Evolutionary conservation across 495 filamentous ascomycete genomes (phyloP).

Genomic region (Xylaria sp.): DNA sequence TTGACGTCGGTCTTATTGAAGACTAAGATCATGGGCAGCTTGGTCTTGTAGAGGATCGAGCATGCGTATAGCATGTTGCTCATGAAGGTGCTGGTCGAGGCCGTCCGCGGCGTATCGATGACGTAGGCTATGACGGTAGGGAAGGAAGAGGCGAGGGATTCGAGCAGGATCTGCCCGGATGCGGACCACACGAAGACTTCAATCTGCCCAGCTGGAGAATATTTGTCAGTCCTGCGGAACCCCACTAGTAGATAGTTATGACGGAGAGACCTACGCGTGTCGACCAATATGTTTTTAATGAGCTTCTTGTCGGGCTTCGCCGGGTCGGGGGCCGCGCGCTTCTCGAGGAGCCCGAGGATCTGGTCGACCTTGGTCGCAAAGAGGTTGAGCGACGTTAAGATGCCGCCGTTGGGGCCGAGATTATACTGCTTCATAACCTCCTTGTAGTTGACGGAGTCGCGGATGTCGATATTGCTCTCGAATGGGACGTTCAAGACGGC

Average conservation of each 20-base stretch:
- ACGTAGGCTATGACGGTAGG: slow-evolving; percentile 97
- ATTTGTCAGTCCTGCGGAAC: background rate
- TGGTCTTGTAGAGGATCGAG: slow-evolving; percentile 97
- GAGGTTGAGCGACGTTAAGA: slow-evolving; percentile 92
- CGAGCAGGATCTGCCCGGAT: slow-evolving; percentile 89
- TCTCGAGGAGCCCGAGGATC: slow-evolving; percentile 86
- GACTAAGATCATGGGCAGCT: slow-evolving; percentile 95
- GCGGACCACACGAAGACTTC: slow-evolving; percentile 99
- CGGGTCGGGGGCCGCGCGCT: slow-evolving; percentile 73
- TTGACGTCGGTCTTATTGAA: slow-evolving; percentile 99
- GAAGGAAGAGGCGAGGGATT: slow-evolving; percentile 89
- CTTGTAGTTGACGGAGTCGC: slow-evolving; percentile 98
- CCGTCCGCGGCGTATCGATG: slow-evolving; percentile 92
- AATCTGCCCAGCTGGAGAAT: slow-evolving; percentile 75
- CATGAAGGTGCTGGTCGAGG: slow-evolving; percentile 96
- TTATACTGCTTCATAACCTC: slow-evolving; percentile 99
- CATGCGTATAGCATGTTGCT: slow-evolving; percentile 99
- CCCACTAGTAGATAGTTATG: background rate
- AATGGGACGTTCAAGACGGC: slow-evolving; percentile 96
- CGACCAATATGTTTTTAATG: slow-evolving; percentile 86
- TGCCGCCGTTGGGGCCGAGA: slow-evolving; percentile 96
- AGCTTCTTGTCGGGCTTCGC: slow-evolving; percentile 65
- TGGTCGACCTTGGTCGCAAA: slow-evolving; percentile 98
- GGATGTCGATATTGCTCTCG: slow-evolving; percentile 97
- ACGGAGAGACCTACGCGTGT: slow-evolving; percentile 66